Evolutionary conservation across 169 alveolate genomes (phyloP).

Genomic region (Cryptosporidium viatorum): DNA sequence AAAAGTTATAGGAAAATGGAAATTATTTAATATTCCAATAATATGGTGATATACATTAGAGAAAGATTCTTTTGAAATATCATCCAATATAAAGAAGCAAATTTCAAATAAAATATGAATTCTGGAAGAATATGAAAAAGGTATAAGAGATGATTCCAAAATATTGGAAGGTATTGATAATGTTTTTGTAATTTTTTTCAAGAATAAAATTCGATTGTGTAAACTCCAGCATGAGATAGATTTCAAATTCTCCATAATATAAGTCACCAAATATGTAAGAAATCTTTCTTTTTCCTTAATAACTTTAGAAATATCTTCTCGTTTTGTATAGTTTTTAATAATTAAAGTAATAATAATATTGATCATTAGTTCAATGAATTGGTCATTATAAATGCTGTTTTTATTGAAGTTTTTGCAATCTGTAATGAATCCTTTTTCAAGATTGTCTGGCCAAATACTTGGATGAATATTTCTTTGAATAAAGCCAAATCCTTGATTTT

Average conservation of each 20-base stretch:
- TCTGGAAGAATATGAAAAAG: conserved; percentile 43
- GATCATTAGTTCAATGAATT: conserved; percentile 33
- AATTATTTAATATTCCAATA: conserved; percentile 56
- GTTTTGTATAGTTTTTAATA: neutral
- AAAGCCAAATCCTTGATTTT: neutral
- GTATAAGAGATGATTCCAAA: conserved; percentile 43
- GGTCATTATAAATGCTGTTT: conserved; percentile 3
- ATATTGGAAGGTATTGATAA: conserved; percentile 68
- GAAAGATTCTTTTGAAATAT: conserved; percentile 23
- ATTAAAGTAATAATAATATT: conserved; percentile 6
- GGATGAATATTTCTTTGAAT: conserved; percentile 19
- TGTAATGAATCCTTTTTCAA: conserved; percentile 27
- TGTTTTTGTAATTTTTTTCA: conserved; percentile 28
- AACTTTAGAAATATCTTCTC: neutral
- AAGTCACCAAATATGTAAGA: conserved; percentile 60
- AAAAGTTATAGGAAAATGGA: conserved; percentile 7
- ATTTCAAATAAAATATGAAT: conserved; percentile 48
- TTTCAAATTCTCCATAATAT: conserved; percentile 59
- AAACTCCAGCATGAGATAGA: conserved; percentile 52
- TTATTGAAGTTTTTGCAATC: conserved; percentile 22
- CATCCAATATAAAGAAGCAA: conserved; percentile 12
- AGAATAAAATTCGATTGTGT: conserved; percentile 39
- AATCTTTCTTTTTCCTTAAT: conserved; percentile 41
- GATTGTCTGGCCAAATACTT: conserved; percentile 62
- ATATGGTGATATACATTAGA: conserved; percentile 20